Percentiles rank a stretch among this genome's conserved stretches.
phyloP scores from a whole-genome alignment of 495 filamentous ascomycete genomes.

The Aspergillus bertholletiae region DNA sequence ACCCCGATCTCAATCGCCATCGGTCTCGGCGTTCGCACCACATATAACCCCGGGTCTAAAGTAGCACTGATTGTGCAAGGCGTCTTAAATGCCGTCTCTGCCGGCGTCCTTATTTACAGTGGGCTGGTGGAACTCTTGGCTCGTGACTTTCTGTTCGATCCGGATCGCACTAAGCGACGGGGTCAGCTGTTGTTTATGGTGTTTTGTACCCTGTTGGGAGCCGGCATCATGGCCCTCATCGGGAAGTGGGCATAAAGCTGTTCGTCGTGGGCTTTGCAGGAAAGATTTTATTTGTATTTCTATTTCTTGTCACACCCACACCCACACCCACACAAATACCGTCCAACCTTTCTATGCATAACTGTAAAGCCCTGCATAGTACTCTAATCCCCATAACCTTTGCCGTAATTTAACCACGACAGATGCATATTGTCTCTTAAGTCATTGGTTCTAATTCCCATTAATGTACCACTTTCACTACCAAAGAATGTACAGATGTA shows the following conservation, averaged over 20 bases:
- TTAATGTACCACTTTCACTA: no score
- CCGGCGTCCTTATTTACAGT: conserved; percentile 33
- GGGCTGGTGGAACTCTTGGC: conserved; percentile 33
- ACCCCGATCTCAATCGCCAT: conserved; percentile 34
- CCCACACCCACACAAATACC: no score
- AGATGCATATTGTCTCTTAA: no score
- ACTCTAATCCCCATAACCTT: no score
- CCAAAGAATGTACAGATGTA: no score
- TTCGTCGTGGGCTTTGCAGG: no score
- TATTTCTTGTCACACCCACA: no score
- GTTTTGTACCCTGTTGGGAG: conserved; percentile 19
- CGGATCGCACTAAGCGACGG: conserved; percentile 26
- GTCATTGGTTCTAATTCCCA: no score
- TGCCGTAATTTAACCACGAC: no score
- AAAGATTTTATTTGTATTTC: no score
- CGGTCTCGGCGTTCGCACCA: conserved; percentile 28
- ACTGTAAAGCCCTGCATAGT: no score
- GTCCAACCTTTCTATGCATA: no score
- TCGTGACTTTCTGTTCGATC: conserved; percentile 35
- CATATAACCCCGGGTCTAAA: conserved; percentile 24
- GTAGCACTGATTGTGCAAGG: conserved; percentile 31
- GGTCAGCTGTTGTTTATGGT: conserved; percentile 27
- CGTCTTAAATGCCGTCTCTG: conserved; percentile 28
- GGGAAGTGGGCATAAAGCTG: conserved; percentile 29
- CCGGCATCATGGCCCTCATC: conserved; percentile 29